A percentile compares a stretch with the other conserved stretches of the same genome.
phyloP scores from a whole-genome alignment of 805 yeast genomes.

The Candida easanensis region DNA sequence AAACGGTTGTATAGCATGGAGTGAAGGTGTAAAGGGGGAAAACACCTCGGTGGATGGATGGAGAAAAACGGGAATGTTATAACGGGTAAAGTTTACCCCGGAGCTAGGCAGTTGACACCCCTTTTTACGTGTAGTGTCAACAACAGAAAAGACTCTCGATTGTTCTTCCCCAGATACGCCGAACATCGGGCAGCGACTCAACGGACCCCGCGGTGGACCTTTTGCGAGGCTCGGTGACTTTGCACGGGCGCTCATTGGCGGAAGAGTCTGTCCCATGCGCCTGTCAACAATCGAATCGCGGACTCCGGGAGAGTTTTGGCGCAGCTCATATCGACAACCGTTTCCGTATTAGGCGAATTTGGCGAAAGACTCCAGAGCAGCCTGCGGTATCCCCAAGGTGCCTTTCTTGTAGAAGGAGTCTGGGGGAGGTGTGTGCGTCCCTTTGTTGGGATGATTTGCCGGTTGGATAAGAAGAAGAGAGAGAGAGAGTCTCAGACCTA shows the following conservation, averaged over 20 bases:
- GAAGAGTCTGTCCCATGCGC: not conserved
- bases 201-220: slow-evolving; percentile 3
- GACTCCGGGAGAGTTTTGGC: slow-evolving; percentile 1
- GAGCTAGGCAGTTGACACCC: too few relatives aligned
- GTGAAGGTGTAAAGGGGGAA: not conserved
- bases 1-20: too few relatives aligned
- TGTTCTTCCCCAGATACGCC: not conserved
- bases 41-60: too few relatives aligned
- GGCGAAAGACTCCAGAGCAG: not conserved
- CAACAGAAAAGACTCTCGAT: not conserved
- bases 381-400: not conserved
- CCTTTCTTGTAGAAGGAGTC: not conserved
- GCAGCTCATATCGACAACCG: not conserved
- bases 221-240: slow-evolving; percentile 13
- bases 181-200: not conserved
- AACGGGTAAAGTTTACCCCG: too few relatives aligned
- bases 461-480: not conserved
- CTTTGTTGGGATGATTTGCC: too few relatives aligned
- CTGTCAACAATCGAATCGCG: slow-evolving; percentile 4
- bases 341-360: not conserved
- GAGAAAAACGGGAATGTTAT: too few relatives aligned
- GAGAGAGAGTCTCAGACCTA: not conserved
- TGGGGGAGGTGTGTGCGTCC: too few relatives aligned
- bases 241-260: slow-evolving; percentile 6
- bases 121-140: not conserved